Evolutionary conservation across 2,329 filamentous ascomycete species (phyloP), one percentile per base, ranked within the genome.

Genomic region (Knufia fluminis): DNA sequence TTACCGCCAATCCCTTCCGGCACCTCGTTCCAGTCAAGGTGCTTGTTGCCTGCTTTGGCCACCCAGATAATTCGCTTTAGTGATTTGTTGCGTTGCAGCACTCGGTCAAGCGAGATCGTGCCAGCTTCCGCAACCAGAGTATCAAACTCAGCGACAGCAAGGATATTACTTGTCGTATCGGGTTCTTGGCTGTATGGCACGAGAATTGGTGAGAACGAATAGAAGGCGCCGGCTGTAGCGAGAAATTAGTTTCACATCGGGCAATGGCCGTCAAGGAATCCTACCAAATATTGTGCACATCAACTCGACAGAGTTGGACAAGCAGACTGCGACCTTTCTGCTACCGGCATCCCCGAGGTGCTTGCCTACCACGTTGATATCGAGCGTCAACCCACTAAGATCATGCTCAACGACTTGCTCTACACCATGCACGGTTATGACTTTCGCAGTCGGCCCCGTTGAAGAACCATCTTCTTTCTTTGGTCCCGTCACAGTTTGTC

Each of bases 21-120:
- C 1, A 90, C 79, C 63, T 91, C 86, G 59, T 87, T 90, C 90
- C 91, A 98, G 67, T 95, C 90, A 76, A 98, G 85, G 64, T 97
- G 91, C 59, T 81, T 80, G 70, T 83, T 96, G 36, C 88, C 88
- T 61, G 88, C 79, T 60, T 96, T 91, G 3, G 94, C 88, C 10
- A 96, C 90, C 87, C 90, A 97, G 59, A 96, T 78, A 26, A 95
- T 75, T 58, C 89, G 80, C 53, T 82, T 82, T 40, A 98, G 75
- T 32, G 77, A 75, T 3, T 82, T 76, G 60, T 86, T 88, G 47
- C 73, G 76, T 60, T 82, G 79, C 46, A 81, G 76, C 10, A 94
- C 77, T 32, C 77, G 71, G 54, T 88, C 82, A 38, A 95, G 80
- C 19, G 92, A 86, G 51, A 97, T 78, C n/a, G 85, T 81, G 36